Base-by-base conservation (phyloP, 495 filamentous ascomycete genomes). In the Cetradonia linearis region DNA sequence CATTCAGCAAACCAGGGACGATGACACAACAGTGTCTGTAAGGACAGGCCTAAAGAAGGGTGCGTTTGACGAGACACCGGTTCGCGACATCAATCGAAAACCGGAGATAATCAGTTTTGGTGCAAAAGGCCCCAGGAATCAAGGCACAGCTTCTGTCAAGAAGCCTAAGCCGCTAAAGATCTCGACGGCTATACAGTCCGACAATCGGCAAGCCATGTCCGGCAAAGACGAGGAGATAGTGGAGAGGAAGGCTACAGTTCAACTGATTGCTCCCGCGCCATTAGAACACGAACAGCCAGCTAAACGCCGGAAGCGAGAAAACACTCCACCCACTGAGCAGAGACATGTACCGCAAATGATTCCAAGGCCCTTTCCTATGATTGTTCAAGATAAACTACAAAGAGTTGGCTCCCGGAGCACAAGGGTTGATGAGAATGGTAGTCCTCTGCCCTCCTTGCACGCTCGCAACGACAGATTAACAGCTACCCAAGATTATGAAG, bases 371-470 rank as follows among this genome's bases (percentile, higher is more conserved):
- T 40, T 23, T 40, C 25, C 48, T 30, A 30, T 49, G 30, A n/a
- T 23, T 18, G 18, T 55, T 5, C 33, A 65, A 16, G 31, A 58
- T 8, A 49, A 38, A 33, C 38, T 36, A 23, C 52, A 56, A 49
- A 27, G 60, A n/a, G 27, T 60, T 8, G 63, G 61, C 36, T 72
- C 71, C 0, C 70, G 71, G 52, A 57, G 47, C 33, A 69, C 71
- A 34, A 55, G 62, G 20, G 68, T 73, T 23, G 53, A 65, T 49
- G 53, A 62, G 11, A 68, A 71, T 59, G 69, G 71, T 11, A 72
- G 71, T 55, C 71, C 71, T 4, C 56, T 66, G 20, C 62, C 65
- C 28, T 25, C 58, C 9, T 11, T 36, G 3, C 58, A 61, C 13
- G n/a, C 53, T 44, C 38, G 5, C 20, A 28, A 23, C 1, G 57